These are phyloP conservation scores for Pistacia vera DNA, from an alignment of 345 rosid genomes.

Conservation along the genomic window DNA sequence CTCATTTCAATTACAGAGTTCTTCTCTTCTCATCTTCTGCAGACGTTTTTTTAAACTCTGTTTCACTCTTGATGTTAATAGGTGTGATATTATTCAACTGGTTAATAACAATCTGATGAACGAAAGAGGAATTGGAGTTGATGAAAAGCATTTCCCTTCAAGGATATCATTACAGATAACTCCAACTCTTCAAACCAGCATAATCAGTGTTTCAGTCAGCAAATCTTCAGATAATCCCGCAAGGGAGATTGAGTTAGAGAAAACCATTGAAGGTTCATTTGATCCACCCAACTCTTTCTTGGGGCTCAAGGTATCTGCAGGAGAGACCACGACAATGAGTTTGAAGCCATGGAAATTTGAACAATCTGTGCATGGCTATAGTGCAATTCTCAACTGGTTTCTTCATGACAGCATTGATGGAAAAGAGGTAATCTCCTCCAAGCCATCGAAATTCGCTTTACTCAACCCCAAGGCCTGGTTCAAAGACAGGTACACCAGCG, in stretches of 20 bases:
- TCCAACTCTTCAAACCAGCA: slow-evolving; percentile 64
- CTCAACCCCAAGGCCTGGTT: slow-evolving; percentile 84
- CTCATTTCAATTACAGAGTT: background rate
- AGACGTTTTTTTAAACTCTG: too few relatives aligned
- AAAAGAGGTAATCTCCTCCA: slow-evolving; percentile 76
- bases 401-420: slow-evolving; percentile 84
- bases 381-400: slow-evolving; percentile 72
- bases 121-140: slow-evolving; percentile 66
- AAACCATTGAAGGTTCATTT: slow-evolving; percentile 55
- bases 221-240: slow-evolving; percentile 74
- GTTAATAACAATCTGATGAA: slow-evolving; percentile 55
- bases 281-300: slow-evolving; percentile 71
- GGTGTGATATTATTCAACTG: slow-evolving; percentile 67
- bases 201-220: slow-evolving; percentile 70
- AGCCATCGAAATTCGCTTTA: slow-evolving; percentile 63
- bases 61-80: slow-evolving; percentile 2
- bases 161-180: slow-evolving; percentile 68
- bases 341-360: slow-evolving; percentile 90
- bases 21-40: too few relatives aligned
- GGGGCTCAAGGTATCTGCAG: slow-evolving; percentile 61
- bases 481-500: slow-evolving; percentile 67
- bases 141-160: slow-evolving; percentile 87
- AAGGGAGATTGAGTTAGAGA: slow-evolving; percentile 52
- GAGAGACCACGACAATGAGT: slow-evolving; percentile 59
- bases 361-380: slow-evolving; percentile 65